phyloP scores from a whole-genome alignment of 805 yeast genomes.

The Wickerhamomyces alni region DNA sequence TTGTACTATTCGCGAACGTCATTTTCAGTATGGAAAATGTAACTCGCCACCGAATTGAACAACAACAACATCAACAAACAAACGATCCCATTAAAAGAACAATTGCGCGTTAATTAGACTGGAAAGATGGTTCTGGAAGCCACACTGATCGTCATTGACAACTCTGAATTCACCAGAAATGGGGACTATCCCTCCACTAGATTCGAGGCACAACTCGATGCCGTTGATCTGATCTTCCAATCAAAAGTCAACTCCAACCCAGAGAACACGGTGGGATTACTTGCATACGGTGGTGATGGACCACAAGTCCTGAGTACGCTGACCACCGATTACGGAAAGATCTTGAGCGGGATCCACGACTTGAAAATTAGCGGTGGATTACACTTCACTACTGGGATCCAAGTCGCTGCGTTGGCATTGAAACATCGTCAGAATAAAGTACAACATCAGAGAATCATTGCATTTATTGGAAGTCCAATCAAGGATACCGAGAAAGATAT shows the following conservation, averaged over 20 bases:
- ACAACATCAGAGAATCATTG: constrained; percentile 85
- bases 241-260: constrained; percentile 86
- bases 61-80: neutral
- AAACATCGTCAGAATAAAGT: constrained; percentile 94
- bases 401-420: constrained; percentile 88
- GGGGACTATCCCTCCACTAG: constrained; percentile 90
- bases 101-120: too few species aligned
- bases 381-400: constrained; percentile 77
- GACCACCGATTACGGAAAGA: constrained; percentile 81
- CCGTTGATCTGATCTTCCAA: constrained; percentile 81
- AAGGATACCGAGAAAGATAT: constrained; percentile 62
- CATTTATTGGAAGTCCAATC: constrained; percentile 86
- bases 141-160: constrained; percentile 90
- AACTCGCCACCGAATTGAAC: constrained; percentile 1
- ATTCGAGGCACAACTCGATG: constrained; percentile 87
- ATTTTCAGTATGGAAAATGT: neutral
- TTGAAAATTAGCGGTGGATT: constrained; percentile 62
- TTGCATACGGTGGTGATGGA: constrained; percentile 81
- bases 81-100: too few species aligned
- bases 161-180: constrained; percentile 92
- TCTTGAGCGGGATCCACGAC: constrained; percentile 78
- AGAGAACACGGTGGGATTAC: constrained; percentile 87
- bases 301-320: constrained; percentile 87
- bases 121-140: constrained; percentile 95
- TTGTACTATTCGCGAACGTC: neutral